A percentile compares a stretch with the other conserved stretches of the same genome.
Evolutionary conservation across 75 land plant genomes (phyloP).

Genomic region (Ceratopteris richardii): DNA sequence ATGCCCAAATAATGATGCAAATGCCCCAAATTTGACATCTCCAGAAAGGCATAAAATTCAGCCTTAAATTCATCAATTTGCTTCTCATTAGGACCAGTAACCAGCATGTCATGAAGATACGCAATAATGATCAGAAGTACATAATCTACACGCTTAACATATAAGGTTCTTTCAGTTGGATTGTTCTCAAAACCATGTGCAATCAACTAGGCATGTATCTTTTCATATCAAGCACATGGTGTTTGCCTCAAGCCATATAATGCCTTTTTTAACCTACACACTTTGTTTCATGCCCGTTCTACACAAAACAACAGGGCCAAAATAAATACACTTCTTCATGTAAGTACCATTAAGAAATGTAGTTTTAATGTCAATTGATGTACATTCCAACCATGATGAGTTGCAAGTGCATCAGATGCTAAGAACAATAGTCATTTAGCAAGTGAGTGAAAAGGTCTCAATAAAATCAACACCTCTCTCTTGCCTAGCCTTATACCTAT

Average conservation of each 20-base stretch:
- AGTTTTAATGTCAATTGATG: background rate
- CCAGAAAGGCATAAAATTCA: background rate
- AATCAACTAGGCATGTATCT: background rate
- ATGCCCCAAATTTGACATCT: slow-evolving; percentile 1
- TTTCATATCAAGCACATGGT: no score
- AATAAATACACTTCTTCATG: background rate
- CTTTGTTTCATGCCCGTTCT: background rate
- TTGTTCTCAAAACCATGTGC: background rate
- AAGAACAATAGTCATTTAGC: background rate
- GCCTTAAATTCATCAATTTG: background rate
- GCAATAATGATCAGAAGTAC: background rate
- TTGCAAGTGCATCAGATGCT: slow-evolving; percentile 2
- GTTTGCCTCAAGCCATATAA: no score
- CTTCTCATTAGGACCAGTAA: background rate
- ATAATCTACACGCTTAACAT: no score
- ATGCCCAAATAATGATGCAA: slow-evolving; percentile 3
- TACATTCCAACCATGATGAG: slow-evolving; percentile 3
- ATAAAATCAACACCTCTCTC: slow-evolving; percentile 1
- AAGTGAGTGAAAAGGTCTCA: slow-evolving; percentile 1
- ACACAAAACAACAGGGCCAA: background rate
- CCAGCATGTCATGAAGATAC: slow-evolving; percentile 1
- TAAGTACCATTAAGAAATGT: background rate
- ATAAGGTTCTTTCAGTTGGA: background rate
- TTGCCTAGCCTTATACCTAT: slow-evolving; percentile 11
- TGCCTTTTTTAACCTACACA: background rate